These are phyloP conservation scores for Penicillium bovifimosum DNA, from an alignment of 495 filamentous ascomycete genomes.

Conservation along the genomic window DNA sequence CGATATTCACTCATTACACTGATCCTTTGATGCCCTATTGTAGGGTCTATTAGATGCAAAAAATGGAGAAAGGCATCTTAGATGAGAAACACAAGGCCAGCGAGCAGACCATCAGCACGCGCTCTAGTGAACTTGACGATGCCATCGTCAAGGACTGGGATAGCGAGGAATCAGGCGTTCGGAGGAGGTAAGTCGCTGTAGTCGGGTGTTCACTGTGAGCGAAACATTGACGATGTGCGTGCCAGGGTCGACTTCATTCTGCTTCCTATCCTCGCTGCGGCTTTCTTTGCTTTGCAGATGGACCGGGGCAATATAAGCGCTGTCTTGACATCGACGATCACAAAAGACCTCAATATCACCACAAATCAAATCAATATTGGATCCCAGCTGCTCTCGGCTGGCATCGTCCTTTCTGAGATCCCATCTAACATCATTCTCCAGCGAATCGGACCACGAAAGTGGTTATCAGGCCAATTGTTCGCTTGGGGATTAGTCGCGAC, in stretches of 20 bases:
- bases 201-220: neutral
- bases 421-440: slow-evolving; percentile 54
- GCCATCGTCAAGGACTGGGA: slow-evolving; percentile 34
- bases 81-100: slow-evolving; percentile 8
- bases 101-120: slow-evolving; percentile 10
- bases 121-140: slow-evolving; percentile 13
- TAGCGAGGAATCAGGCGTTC: slow-evolving; percentile 22
- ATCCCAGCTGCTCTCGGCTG: slow-evolving; percentile 48
- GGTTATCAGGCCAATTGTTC: slow-evolving; percentile 52
- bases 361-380: slow-evolving; percentile 57
- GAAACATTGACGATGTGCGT: neutral
- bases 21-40: neutral
- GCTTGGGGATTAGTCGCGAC: slow-evolving; percentile 56
- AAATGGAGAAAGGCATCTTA: neutral
- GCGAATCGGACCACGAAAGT: slow-evolving; percentile 46
- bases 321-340: slow-evolving; percentile 46
- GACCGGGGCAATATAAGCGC: slow-evolving; percentile 50
- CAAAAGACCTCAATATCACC: slow-evolving; percentile 47
- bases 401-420: slow-evolving; percentile 54
- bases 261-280: slow-evolving; percentile 48
- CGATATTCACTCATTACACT: neutral
- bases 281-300: slow-evolving; percentile 55
- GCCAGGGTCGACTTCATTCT: slow-evolving; percentile 46
- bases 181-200: slow-evolving; percentile 22
- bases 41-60: neutral